These are phyloP conservation scores for Corymbia calophylla DNA, from an alignment of 441 rosid genomes.

Conservation along the genomic window DNA sequence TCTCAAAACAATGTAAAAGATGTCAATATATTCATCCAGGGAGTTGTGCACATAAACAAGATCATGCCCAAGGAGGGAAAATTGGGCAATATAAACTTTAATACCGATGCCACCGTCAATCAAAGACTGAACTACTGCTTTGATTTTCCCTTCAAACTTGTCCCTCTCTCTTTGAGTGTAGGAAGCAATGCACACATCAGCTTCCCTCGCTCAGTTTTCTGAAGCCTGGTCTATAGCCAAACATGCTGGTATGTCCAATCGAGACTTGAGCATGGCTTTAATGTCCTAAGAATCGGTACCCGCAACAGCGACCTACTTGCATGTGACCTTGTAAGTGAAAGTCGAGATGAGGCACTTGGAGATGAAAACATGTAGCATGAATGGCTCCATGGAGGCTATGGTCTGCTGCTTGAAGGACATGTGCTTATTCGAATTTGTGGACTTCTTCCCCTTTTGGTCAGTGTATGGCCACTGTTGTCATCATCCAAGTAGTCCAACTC, in stretches of 20 bases:
- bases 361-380: background rate
- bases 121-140: accelerated
- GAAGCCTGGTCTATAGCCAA: accelerated
- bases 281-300: background rate
- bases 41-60: background rate
- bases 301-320: accelerated
- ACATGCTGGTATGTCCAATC: background rate
- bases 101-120: background rate
- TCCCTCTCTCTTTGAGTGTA: background rate
- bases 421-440: background rate
- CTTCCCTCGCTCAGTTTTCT: background rate
- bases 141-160: background rate
- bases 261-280: background rate
- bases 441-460: background rate
- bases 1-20: background rate
- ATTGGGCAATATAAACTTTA: background rate
- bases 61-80: background rate
- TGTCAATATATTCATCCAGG: accelerated
- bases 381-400: background rate
- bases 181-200: background rate
- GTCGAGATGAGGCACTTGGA: accelerated
- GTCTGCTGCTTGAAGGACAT: background rate
- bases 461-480: background rate
- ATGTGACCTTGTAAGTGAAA: background rate
- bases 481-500: background rate